Evolutionary conservation across 1,284 basidiomycete species (phyloP), one percentile per base, ranked within the genome.

Genomic region (Irpex sp.): DNA sequence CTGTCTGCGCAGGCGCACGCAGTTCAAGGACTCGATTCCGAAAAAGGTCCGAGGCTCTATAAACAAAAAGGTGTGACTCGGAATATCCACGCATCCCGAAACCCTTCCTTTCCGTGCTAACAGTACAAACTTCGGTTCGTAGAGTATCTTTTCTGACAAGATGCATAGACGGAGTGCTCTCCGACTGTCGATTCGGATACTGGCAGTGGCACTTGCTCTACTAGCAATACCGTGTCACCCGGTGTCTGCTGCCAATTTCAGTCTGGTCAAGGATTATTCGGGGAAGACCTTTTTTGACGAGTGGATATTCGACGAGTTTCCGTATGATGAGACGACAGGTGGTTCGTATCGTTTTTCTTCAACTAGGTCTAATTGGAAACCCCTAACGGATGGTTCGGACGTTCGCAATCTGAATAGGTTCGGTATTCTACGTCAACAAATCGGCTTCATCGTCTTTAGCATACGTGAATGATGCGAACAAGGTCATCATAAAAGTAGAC

Each of bases 401-500:
- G 17, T 44, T 34, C 21, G 36, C 34, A n/a, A 17, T 17, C 17
- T 9, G 9, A 6, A 2, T 49, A 85, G 84, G 85, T 52, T 82
- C 87, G 65, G 81, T 81, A 1, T 77, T 73, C 56, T 86, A 79
- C 78, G 76, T 85, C 7, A 75, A 77, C 67, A 65, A 76, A 66
- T 71, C 77, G 26, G 78, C 80, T 61, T 85, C 86, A 7, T 76
- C 76, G 26, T 72, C 79, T 4, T 76, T 90, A n/a, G 84, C 85
- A 13, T 86, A 84, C 66, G 75, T 87, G 59, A 85, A 85, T 65
- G 65, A 62, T 61, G 78, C 78, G 0, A 79, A 36, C 4, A 40
- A 84, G 64, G 84, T 81, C 4, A 82, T 90, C 65, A 77, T 89
- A 68, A 83, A 79, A 66, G 85, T 87, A 26, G 86, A 88, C 72